Evolutionary conservation across 805 yeast genomes (phyloP).

Genomic region (Brettanomyces sp.): DNA sequence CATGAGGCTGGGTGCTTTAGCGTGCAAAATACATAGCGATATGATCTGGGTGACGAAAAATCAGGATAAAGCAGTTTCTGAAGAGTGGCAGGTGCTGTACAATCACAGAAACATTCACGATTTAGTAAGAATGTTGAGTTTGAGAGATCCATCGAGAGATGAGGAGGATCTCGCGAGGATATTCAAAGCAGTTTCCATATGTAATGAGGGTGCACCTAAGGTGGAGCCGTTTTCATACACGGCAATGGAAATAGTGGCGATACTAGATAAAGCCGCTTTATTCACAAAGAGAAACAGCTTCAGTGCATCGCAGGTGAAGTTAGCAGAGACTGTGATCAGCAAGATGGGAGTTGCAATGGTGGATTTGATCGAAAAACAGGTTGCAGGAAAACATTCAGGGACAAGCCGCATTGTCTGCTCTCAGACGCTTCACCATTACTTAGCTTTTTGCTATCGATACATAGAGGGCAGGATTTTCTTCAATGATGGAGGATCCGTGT

Average conservation of each 20-base stretch:
- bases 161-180: not conserved
- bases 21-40: not conserved
- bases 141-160: constrained; percentile 1
- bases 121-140: not conserved
- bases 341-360: constrained; percentile 8
- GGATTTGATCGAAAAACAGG: too few relatives aligned
- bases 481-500: constrained; percentile 21
- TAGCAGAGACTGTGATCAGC: constrained; percentile 6
- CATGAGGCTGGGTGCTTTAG: not conserved
- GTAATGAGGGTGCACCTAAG: not conserved
- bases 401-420: not conserved
- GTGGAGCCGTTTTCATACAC: not conserved
- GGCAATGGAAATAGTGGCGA: constrained; percentile 2
- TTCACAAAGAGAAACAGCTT: not conserved
- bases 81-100: not conserved
- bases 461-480: constrained; percentile 15
- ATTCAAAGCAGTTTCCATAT: not conserved
- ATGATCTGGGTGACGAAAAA: not conserved
- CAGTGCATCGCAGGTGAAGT: not conserved
- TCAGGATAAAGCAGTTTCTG: too few relatives aligned
- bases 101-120: not conserved
- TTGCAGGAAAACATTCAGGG: too few relatives aligned
- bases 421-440: constrained; percentile 14
- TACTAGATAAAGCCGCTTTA: constrained; percentile 8
- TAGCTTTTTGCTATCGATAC: constrained; percentile 19